A percentile compares a stretch with the other conserved stretches of the same genome.
Evolutionary conservation across 345 rosid genomes (phyloP).

Genomic region (Ceriops decandra): DNA sequence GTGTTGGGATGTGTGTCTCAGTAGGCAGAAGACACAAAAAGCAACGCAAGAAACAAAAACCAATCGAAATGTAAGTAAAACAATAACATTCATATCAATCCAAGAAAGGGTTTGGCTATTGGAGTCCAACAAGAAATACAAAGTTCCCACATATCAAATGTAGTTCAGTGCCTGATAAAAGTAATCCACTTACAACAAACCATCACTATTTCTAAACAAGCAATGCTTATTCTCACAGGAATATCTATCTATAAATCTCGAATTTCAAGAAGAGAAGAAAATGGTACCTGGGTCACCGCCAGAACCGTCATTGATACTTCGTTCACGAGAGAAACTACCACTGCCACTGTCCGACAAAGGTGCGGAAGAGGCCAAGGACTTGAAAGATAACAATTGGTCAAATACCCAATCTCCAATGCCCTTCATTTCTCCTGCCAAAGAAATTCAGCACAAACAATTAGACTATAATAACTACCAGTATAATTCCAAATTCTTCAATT

Average conservation of each 20-base stretch:
- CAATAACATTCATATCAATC: too few relatives aligned
- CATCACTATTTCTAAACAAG: too few relatives aligned
- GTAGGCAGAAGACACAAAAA: not conserved
- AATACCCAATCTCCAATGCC: constrained; percentile 77
- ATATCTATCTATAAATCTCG: not conserved
- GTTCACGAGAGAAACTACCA: constrained; percentile 39
- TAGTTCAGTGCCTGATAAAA: too few relatives aligned
- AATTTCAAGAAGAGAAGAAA: constrained; percentile 4
- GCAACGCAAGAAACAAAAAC: too few relatives aligned
- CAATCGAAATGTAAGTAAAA: too few relatives aligned
- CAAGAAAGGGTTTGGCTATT: not conserved
- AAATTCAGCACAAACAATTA: not conserved
- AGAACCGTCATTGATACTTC: constrained; percentile 30
- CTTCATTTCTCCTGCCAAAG: constrained; percentile 49
- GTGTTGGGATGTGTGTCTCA: not conserved
- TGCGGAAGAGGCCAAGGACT: constrained; percentile 58
- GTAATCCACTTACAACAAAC: too few relatives aligned
- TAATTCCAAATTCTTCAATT: not conserved
- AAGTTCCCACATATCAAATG: too few relatives aligned
- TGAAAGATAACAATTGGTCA: constrained; percentile 42
- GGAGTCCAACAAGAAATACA: not conserved
- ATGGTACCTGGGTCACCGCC: constrained; percentile 39
- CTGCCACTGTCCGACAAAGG: constrained; percentile 48
- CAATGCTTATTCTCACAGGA: too few relatives aligned
- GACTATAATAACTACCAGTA: not conserved